Evolutionary conservation across 202 grass and related monocot species (phyloP), one percentile per base, ranked within the genome.

Genomic region (Dendrocalamus latiflorus): DNA sequence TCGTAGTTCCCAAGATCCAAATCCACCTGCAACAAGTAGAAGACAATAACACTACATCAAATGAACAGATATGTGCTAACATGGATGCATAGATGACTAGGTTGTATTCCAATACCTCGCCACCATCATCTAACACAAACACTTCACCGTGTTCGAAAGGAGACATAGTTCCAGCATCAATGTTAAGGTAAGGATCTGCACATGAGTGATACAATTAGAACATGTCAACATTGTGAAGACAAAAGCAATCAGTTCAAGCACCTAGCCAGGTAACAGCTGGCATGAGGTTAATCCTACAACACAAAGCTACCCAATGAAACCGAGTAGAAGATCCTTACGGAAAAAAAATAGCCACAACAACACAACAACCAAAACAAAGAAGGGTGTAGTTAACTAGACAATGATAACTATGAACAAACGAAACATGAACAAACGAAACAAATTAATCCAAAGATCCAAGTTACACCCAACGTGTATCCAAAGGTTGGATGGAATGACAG

Each of bases 1-100:
- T 94, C 94, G 7, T 94, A 94, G 75, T 94, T 97, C 78, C 89
- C 94, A 58, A 94, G 89, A 83, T 97, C 91, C 86, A 97, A 84
- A 64, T 97, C 94, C 14, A 90, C 91, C 94, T 97, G 63, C 60
- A 87, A 89, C 41, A 75, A 74, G 12, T 8, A 81, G 53, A 54
- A 61, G 59, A 84, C 15, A 38, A 38, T 38, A 67, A 47, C 44
- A 72, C 28, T 83, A 76, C 37, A 73, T 53, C 5, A 67, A 41
- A 42, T 74, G 54, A 70, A 20, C 21, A 50, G 28, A 79, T 1
- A 86, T 49, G 38, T 0, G 9, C 2, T 34, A 65, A 86, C 73
- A 71, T 71, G 37, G 42, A 43, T 13, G 13, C 68, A 67, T 67
- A 54, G 41, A 38, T 38, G 37, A 38, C 37, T 38, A 38, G 37